Base-by-base conservation (phyloP, 495 filamentous ascomycete genomes). In the Aspergillus conjunctus region DNA sequence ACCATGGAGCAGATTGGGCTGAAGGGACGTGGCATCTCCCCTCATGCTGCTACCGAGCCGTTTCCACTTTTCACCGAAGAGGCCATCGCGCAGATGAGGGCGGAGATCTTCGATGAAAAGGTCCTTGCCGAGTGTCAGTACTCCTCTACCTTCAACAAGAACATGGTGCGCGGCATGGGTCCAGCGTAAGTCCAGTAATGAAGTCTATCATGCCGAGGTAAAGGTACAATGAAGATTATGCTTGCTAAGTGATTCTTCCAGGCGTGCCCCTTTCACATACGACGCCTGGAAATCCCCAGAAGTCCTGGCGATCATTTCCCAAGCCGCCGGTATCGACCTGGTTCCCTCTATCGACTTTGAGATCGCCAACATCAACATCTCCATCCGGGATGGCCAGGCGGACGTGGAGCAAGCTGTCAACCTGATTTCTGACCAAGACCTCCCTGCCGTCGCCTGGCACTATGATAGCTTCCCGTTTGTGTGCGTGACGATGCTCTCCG, bases 401-500 rank as follows among this genome's bases (percentile, higher is more conserved):
- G 18, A 22, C 48, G 53, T n/a, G 64, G 1, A 37, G 14, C 34
- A 37, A 1, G 14, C 34, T 14, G 3, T 37, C 14, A 3, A 37
- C 34, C 34, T 37, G 1, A 14, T 37, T 8, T 37, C 34, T 1
- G 34, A 37, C 3, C 8, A 64, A 12, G 52, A 57, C 1, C 78
- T 81, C 67, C 78, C 83, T 12, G 82, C 87, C 53, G 83, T 89
- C 18, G 85, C 81, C 26, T 91, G 88, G 88, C 88, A 92, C 71
- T 82, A 73, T 39, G 88, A 92, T 62, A 87, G 85, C 63, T 91
- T 88, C 67, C 89, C 89, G 0, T 92, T 91, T 59, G 89, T 91
- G 12, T 91, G 89, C 63, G 88, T 92, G 22, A 79, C 84, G 5
- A 92, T 91, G 89, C 80, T 91, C 46, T 88, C 86, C 46, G 87